Evolutionary conservation across 2,329 filamentous ascomycete genomes (phyloP).

Genomic region (Setomelanomma holmii): DNA sequence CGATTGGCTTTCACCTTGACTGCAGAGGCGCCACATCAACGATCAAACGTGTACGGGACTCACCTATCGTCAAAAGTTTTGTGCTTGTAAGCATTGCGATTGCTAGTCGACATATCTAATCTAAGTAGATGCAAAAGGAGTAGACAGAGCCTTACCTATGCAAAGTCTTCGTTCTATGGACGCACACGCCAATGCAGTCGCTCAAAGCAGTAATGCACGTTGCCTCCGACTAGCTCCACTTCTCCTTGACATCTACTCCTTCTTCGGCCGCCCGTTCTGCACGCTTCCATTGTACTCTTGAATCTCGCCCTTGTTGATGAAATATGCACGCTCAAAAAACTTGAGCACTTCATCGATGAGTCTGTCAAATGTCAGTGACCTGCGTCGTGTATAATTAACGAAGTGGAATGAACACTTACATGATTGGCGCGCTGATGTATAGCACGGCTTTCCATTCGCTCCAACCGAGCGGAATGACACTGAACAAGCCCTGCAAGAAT

Average conservation of each 20-base stretch:
- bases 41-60: no score
- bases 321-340: conserved; percentile 65
- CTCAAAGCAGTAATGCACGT: neutral
- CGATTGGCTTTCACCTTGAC: no score
- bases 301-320: conserved; percentile 31
- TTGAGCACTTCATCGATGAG: conserved; percentile 87
- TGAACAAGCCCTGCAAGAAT: conserved; percentile 86
- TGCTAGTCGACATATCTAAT: no score
- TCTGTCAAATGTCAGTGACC: conserved; percentile 51
- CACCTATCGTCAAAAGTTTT: no score
- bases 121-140: no score
- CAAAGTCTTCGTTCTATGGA: neutral
- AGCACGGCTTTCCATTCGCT: conserved; percentile 93
- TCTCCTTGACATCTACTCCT: conserved; percentile 24
- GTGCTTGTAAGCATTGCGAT: no score
- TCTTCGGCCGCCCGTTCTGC: conserved; percentile 39
- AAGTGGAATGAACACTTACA: conserved; percentile 67
- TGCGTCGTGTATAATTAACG: neutral
- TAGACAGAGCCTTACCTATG: neutral
- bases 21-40: no score
- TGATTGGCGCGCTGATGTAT: conserved; percentile 85
- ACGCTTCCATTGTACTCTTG: conserved; percentile 19
- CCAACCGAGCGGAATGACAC: conserved; percentile 85
- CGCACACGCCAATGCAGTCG: neutral
- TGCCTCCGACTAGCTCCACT: neutral